Percentiles rank a stretch among this genome's conserved stretches.
These are phyloP conservation scores for Yamadazyma akitaensis DNA, from an alignment of 805 yeast species.

Conservation along the genomic window DNA sequence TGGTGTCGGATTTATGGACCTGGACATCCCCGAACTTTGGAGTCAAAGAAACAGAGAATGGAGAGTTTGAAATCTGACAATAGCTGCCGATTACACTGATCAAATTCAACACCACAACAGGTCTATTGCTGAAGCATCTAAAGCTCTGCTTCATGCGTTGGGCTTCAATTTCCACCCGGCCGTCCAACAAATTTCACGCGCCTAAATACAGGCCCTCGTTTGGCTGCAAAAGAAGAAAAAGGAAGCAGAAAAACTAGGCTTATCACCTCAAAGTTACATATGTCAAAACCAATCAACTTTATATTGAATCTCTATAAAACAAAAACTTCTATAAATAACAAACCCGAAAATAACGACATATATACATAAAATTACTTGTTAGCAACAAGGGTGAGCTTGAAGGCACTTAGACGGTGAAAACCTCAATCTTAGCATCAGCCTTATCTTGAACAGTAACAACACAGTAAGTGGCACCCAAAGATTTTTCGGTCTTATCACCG, in stretches of 20 bases:
- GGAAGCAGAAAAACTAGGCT: background rate
- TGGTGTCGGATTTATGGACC: no score
- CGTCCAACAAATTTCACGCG: no score
- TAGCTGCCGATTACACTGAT: no score
- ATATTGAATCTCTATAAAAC: background rate
- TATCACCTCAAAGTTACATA: background rate
- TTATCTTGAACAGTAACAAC: constrained; percentile 70
- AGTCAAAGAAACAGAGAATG: no score
- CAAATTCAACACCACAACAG: no score
- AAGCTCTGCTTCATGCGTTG: no score
- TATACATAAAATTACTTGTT: background rate
- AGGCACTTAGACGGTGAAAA: constrained; percentile 39
- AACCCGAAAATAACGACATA: background rate
- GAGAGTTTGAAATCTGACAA: no score
- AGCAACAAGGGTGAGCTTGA: background rate
- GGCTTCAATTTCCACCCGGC: no score
- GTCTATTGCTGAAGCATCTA: no score
- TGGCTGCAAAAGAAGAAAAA: background rate
- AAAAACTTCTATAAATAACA: background rate
- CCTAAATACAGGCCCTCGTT: no score
- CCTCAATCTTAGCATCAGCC: constrained; percentile 68
- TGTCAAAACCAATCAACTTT: background rate
- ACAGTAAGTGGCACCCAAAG: constrained; percentile 69
- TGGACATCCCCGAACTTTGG: no score
- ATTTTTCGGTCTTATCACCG: constrained; percentile 43